phyloP scores from a whole-genome alignment of 768 basidiomycete species.

The Hygrocybe punicea region DNA sequence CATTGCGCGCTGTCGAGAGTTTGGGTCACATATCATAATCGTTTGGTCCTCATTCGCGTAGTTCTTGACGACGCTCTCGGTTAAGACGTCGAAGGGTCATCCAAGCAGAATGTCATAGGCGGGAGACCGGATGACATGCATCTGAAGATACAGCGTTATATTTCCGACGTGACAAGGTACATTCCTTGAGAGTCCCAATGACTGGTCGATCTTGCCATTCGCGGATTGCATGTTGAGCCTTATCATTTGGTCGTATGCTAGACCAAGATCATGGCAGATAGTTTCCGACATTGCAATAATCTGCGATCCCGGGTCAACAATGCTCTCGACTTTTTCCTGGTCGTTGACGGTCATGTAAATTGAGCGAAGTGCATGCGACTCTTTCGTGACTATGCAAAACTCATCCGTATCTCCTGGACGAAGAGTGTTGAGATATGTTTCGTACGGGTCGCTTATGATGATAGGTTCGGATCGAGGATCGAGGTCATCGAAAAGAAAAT shows the following conservation, averaged over 20 bases:
- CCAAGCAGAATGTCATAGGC: conserved; percentile 23
- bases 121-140: conserved; percentile 22
- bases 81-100: conserved; percentile 16
- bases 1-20: conserved; percentile 5
- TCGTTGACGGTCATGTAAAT: conserved; percentile 20
- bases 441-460: too few relatives aligned
- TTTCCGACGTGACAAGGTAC: not conserved
- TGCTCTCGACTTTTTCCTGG: conserved; percentile 15
- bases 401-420: too few relatives aligned
- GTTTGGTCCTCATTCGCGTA: conserved; percentile 11
- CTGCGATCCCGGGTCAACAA: not conserved
- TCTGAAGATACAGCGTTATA: conserved; percentile 27
- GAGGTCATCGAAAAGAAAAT: too few relatives aligned
- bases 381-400: conserved; percentile 13
- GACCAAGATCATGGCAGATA: too few relatives aligned
- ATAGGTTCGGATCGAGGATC: too few relatives aligned
- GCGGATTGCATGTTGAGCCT: too few relatives aligned
- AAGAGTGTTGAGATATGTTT: too few relatives aligned
- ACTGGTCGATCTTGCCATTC: too few relatives aligned
- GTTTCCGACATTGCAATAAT: too few relatives aligned
- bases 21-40: conserved; percentile 21
- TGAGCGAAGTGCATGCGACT: conserved; percentile 18
- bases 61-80: conserved; percentile 12
- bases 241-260: too few relatives aligned
- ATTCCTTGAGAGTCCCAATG: too few relatives aligned